Conservation (phyloP, 352 stramenopile species). For the Globisporangium radiosum region DNA sequence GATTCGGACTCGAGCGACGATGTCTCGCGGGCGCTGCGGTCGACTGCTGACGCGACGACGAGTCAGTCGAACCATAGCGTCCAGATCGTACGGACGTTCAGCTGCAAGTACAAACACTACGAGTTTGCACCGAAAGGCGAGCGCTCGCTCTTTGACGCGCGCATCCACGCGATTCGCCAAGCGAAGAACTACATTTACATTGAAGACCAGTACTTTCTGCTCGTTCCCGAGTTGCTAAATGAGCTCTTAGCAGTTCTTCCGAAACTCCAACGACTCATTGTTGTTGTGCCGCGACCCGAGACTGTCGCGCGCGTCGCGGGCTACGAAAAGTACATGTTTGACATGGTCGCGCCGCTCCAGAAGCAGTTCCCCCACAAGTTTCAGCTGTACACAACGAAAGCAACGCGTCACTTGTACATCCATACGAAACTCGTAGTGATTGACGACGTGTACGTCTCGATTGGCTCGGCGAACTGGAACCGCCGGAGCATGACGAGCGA, state of each 20-base stretch:
- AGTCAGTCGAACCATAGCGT: conserved; percentile 22
- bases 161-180: conserved; percentile 44
- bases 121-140: conserved; percentile 50
- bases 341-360: conserved; percentile 41
- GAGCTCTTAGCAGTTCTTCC: conserved; percentile 41
- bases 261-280: conserved; percentile 35
- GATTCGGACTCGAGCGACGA: conserved; percentile 39
- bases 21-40: conserved; percentile 12
- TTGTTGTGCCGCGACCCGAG: conserved; percentile 28
- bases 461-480: background rate
- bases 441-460: conserved; percentile 55
- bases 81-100: conserved; percentile 57
- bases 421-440: conserved; percentile 29
- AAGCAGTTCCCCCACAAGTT: conserved; percentile 41
- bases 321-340: conserved; percentile 33
- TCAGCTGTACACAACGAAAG: conserved; percentile 28
- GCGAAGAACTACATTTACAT: conserved; percentile 67
- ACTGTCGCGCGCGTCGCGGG: conserved; percentile 12
- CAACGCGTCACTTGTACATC: conserved; percentile 33
- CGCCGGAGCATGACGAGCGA: conserved; percentile 50
- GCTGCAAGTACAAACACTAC: conserved; percentile 40
- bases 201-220: conserved; percentile 61
- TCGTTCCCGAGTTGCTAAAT: conserved; percentile 35
- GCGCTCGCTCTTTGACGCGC: conserved; percentile 33
- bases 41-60: background rate